A percentile compares a stretch with the other conserved stretches of the same genome.
Conservation (phyloP, 179 eudicot species). For the Sideroxylon spinosum region DNA sequence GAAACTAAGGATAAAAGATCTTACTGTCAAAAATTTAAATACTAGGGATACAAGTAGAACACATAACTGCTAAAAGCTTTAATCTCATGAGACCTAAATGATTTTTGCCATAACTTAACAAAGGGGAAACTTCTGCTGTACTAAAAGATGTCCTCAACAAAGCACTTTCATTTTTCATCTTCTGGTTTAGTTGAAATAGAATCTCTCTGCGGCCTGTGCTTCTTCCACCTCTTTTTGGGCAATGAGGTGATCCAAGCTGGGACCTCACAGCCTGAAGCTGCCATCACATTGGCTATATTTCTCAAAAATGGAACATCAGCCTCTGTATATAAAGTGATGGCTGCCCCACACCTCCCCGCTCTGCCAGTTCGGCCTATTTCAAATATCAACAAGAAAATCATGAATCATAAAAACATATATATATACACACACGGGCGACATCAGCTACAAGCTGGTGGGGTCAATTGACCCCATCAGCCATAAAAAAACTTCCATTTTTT, state of each 20-base stretch:
- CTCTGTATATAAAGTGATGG: conserved; percentile 87
- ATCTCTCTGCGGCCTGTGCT: conserved; percentile 69
- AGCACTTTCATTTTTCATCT: conserved; percentile 23
- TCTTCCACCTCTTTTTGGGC: conserved; percentile 81
- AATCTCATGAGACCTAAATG: no score
- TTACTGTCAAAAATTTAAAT: no score
- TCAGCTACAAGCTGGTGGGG: no score
- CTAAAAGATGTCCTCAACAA: conserved; percentile 2
- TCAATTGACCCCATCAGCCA: no score
- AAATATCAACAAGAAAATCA: conserved; percentile 7
- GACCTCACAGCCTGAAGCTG: conserved; percentile 81
- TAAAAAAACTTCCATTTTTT: no score
- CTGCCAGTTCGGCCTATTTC: conserved; percentile 78
- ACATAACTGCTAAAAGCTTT: no score
- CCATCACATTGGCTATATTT: conserved; percentile 78
- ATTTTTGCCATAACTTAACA: no score
- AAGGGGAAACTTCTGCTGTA: neutral
- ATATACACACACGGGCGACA: no score
- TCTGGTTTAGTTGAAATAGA: conserved; percentile 43
- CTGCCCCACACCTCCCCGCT: conserved; percentile 94
- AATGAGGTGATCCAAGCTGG: conserved; percentile 75
- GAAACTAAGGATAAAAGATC: no score
- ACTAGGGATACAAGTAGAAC: no score
- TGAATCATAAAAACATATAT: neutral
- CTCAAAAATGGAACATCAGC: conserved; percentile 68